Evolutionary conservation across 1,284 basidiomycete species (phyloP).

Genomic region (Psilocybe mexicana): DNA sequence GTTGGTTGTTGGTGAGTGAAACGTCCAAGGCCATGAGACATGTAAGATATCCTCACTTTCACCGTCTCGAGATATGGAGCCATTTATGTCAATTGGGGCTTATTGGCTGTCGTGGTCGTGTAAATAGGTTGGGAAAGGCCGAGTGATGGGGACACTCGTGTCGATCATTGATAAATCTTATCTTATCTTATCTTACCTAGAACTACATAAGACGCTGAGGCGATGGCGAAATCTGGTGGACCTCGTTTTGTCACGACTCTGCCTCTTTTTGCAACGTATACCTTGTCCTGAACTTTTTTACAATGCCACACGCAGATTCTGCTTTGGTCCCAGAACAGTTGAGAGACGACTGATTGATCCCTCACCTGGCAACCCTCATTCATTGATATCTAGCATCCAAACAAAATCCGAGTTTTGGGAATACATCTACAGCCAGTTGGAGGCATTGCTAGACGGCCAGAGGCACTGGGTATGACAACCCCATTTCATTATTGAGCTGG

Average conservation of each 20-base stretch:
- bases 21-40: not conserved
- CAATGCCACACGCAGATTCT: slow-evolving; percentile 86
- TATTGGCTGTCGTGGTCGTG: not conserved
- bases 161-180: slow-evolving; percentile 3
- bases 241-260: not conserved
- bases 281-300: not conserved
- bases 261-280: no score
- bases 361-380: not conserved
- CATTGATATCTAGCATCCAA: slow-evolving; percentile 40
- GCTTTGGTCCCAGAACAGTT: slow-evolving; percentile 64
- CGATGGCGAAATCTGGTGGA: slow-evolving; percentile 4
- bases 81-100: slow-evolving; percentile 48
- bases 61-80: slow-evolving; percentile 87
- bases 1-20: slow-evolving; percentile 10
- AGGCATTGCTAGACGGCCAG: slow-evolving; percentile 63
- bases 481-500: not conserved
- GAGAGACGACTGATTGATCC: slow-evolving; percentile 1
- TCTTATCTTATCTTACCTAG: slow-evolving; percentile 30
- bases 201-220: no score
- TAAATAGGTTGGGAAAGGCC: not conserved
- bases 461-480: slow-evolving; percentile 65
- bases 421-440: slow-evolving; percentile 68
- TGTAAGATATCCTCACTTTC: slow-evolving; percentile 47
- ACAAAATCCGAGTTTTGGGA: slow-evolving; percentile 78
- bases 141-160: not conserved